Evolutionary conservation across 177 flowering plant species (phyloP), one percentile per base, ranked within the genome.

Genomic region (Telopea speciosissima): DNA sequence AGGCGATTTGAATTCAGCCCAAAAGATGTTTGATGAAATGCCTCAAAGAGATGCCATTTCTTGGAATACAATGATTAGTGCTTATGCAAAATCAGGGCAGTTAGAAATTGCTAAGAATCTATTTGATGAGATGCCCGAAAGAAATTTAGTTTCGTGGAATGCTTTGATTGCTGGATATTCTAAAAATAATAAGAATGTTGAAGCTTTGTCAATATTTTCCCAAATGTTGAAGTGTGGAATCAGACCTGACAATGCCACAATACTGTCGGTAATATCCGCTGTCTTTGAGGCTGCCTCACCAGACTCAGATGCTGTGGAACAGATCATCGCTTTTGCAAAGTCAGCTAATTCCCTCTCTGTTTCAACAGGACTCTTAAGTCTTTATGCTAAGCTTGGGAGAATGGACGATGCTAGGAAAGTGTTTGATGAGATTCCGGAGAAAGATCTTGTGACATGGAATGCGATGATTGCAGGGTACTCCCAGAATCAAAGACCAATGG

Each of bases 1-100:
- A 14, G 79, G 73, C 6, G 71, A 77, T 66, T 22, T 77, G 52
- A 58, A 23, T 67, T 26, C 65, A 11, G 79, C 76, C 4, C 44
- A 17, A 66, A 62, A 60, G 16, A 0, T 70, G 24, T 77, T 77
- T 56, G 73, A 70, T 70, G 76, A 69, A 73, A 77, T 77, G 79
- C 73, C 79, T 13, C 62, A 77, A 1, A 69, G 73, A 70, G 79
- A 77, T 66, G 68, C 67, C 0, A 66, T 62, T 66, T 77, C 79
- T 62, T 77, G 79, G 79, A 77, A 77, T 70, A 77, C 76, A 28
- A 67, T 77, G 79, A 44, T 77, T 17, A 73, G 68, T 62, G 79
- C 76, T 66, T 70, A 73, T 70, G 73, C 79, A 2, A 77, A 73
- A 72, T 68, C 33, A 14, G 79, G 79, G 8, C 66, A 73, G n/a